Percentiles rank a stretch among this genome's conserved stretches.
These are phyloP conservation scores for Scalesia atractyloides DNA, from an alignment of 129 eudicot genomes.

Conservation along the genomic window DNA sequence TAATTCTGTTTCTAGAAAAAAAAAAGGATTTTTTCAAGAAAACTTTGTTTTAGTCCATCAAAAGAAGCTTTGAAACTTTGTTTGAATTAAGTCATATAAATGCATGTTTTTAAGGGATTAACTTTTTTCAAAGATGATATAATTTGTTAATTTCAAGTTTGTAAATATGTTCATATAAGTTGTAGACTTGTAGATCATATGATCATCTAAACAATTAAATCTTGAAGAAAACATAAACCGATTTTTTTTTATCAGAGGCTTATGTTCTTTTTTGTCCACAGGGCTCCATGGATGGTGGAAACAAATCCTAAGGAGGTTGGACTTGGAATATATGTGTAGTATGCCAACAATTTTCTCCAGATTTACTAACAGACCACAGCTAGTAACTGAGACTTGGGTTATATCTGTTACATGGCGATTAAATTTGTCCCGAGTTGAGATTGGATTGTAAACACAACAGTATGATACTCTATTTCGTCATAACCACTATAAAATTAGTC, in stretches of 20 bases:
- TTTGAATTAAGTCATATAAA: slow-evolving; percentile 5
- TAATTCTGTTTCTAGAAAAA: background rate
- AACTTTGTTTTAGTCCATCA: background rate
- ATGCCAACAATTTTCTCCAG: slow-evolving; percentile 21
- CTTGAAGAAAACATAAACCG: background rate
- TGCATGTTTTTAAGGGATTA: background rate
- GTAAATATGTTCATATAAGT: background rate
- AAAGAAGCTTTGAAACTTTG: background rate
- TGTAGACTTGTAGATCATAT: background rate
- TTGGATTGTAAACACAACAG: slow-evolving; percentile 22
- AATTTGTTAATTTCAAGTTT: background rate
- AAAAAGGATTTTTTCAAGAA: background rate
- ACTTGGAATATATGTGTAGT: slow-evolving; percentile 71
- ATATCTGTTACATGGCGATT: background rate
- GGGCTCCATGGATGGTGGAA: slow-evolving; percentile 99
- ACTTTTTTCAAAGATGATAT: background rate
- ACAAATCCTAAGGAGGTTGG: slow-evolving; percentile 82
- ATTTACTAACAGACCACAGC: slow-evolving; percentile 22
- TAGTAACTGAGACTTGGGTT: slow-evolving; percentile 6
- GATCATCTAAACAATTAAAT: background rate
- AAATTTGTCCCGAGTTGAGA: slow-evolving; percentile 21
- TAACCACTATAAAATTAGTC: background rate
- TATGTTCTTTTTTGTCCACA: slow-evolving; percentile 23
- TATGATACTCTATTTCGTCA: slow-evolving; percentile 19
- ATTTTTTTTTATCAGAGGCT: background rate